Evolutionary conservation across 371 early-diverging fungal genomes (phyloP), one percentile per base, ranked within the genome.

Genomic region (Nematocida parisii): DNA sequence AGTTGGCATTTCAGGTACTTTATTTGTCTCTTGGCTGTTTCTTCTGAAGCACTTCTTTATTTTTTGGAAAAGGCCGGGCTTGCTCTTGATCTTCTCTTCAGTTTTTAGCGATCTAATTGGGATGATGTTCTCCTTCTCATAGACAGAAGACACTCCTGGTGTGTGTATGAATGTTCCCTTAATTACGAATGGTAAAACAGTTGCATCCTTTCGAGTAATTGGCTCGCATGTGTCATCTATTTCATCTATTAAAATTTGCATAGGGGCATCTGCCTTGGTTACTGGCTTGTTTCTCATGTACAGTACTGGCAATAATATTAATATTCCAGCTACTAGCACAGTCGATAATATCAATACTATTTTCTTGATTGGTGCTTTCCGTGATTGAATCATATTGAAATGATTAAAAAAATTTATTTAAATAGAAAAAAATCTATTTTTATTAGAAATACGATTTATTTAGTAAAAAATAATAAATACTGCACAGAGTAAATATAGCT

Each of bases 41-140:
- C 64, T 64, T 27, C 6, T 40, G 22, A 64, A 64, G 64, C 42
- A 64, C 1, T 15, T 13, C 39, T 42, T 18, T 22, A 42, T 58
- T 71, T 40, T 56, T 61, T 27, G 24, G 27, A 20, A 18, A 7
- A 54, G 13, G 5, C 18, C 18, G 4, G 18, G 1, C 60, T 60
- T 1, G 5, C 5, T 58, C 13, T 66, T 13, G 11, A 58, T 22
- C 58, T 54, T 61, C 61, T 73, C 60, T 33, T 55, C 50, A 4
- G 20, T 44, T 27, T 44, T 58, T 11, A 22, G 20, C 5, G 40
- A 73, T 60, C 73, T 2, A 5, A 45, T 47, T 15, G 73, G 73
- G 15, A 73, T 73, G 64, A 58, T 73, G 62, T 73, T 73, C 42
- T 73, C 73, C 46, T 42, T 61, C 73, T 73, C 60, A 13, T 62